Percentiles rank a stretch among this genome's conserved stretches.
Conservation (phyloP, 768 basidiomycete genomes). For the Leccinellum rugosiceps region DNA sequence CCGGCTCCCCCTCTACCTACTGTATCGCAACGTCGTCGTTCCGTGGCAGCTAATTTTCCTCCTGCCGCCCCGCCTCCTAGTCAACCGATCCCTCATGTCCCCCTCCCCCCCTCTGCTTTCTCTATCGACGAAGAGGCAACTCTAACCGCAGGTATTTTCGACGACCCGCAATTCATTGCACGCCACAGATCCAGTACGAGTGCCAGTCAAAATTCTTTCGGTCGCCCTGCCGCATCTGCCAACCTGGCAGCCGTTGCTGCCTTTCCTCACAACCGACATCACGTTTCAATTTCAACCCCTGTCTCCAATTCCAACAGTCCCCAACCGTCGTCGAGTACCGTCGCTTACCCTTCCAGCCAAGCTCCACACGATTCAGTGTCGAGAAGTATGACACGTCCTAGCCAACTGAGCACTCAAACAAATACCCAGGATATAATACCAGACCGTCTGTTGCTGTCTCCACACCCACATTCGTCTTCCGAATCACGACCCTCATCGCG, state of each 20-base stretch:
- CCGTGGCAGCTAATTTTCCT: conserved; percentile 58
- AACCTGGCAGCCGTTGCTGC: conserved; percentile 57
- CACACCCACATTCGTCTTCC: conserved; percentile 38
- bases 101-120: conserved; percentile 30
- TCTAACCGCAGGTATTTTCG: conserved; percentile 23
- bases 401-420: conserved; percentile 18
- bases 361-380: conserved; percentile 59
- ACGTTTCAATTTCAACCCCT: conserved; percentile 26
- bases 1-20: conserved; percentile 31
- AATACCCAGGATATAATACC: conserved; percentile 39
- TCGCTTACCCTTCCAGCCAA: conserved; percentile 36
- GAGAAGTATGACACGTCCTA: conserved; percentile 44
- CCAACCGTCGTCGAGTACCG: conserved; percentile 19
- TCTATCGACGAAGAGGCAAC: conserved; percentile 19
- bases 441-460: conserved; percentile 43
- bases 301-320: conserved; percentile 27
- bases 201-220: conserved; percentile 26
- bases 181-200: conserved; percentile 38
- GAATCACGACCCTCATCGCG: conserved; percentile 71
- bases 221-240: conserved; percentile 42
- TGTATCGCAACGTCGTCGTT: conserved; percentile 56
- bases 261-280: conserved; percentile 53
- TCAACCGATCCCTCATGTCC: conserved; percentile 70
- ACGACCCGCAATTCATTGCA: conserved; percentile 28
- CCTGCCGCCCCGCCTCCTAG: conserved; percentile 71